phyloP scores from a whole-genome alignment of 164 flowering plant genomes.

The Stephania cephalantha region DNA sequence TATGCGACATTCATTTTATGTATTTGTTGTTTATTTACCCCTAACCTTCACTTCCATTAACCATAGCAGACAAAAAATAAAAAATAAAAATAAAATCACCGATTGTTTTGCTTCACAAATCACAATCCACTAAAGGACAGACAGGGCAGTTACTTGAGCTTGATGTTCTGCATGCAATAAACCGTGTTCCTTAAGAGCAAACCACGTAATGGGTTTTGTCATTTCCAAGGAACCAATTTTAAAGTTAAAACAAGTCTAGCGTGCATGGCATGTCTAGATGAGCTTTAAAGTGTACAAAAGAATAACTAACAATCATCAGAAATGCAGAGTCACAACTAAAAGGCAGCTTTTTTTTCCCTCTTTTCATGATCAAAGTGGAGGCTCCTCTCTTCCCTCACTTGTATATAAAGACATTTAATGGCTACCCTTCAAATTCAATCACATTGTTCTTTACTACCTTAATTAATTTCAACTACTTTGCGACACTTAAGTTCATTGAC shows the following conservation, averaged over 20 bases:
- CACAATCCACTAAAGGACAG: constrained; percentile 1
- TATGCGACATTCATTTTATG: too few species aligned
- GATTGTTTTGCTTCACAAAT: too few species aligned
- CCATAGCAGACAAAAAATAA: too few species aligned
- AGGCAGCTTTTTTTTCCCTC: background rate
- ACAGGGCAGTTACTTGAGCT: constrained; percentile 9
- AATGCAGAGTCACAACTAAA: background rate
- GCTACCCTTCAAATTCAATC: background rate
- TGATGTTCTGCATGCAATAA: constrained; percentile 5
- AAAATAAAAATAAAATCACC: too few species aligned
- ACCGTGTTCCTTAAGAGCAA: background rate
- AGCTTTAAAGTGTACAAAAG: background rate
- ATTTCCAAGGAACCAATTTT: background rate
- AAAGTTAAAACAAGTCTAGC: constrained; percentile 4
- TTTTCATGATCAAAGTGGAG: background rate
- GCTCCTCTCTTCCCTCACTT: background rate
- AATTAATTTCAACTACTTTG: background rate
- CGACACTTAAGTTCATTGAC: background rate
- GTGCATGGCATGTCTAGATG: constrained; percentile 13
- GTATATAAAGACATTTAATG: background rate
- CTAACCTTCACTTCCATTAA: too few species aligned
- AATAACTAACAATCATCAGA: background rate
- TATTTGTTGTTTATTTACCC: too few species aligned
- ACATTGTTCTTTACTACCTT: background rate
- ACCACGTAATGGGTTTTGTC: constrained; percentile 2